These are phyloP conservation scores for Acrocalymma vagum DNA, from an alignment of 2,329 filamentous ascomycete species.

Conservation along the genomic window DNA sequence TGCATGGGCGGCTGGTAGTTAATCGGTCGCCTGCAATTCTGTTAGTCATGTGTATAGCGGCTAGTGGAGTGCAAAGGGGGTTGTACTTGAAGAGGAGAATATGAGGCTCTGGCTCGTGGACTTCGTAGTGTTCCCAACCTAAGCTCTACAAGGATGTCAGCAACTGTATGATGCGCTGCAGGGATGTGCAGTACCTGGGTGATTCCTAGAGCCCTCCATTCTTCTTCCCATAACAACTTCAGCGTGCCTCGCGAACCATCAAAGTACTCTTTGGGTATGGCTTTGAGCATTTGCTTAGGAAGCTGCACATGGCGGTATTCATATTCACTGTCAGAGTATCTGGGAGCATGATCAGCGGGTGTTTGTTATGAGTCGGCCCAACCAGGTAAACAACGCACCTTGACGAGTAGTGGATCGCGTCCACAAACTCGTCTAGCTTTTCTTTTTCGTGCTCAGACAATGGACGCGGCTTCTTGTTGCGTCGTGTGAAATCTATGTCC, in stretches of 20 bases:
- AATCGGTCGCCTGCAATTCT: conserved; percentile 72
- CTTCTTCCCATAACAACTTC: conserved; percentile 97
- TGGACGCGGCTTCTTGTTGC: conserved; percentile 85
- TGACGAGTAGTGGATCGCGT: conserved; percentile 94
- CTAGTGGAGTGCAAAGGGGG: neutral
- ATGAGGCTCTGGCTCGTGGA: conserved; percentile 97
- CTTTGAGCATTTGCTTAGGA: conserved; percentile 97
- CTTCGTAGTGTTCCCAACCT: conserved; percentile 99
- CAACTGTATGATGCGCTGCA: neutral
- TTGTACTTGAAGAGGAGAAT: conserved; percentile 98
- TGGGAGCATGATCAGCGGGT: conserved; percentile 52
- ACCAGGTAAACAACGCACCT: conserved; percentile 65
- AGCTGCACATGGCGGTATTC: conserved; percentile 98
- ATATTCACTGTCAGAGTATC: conserved; percentile 91
- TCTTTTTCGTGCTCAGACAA: conserved; percentile 83
- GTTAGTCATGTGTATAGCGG: conserved; percentile 15
- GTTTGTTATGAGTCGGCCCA: conserved; percentile 16
- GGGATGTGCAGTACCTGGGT: conserved; percentile 75
- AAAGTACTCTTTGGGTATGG: conserved; percentile 93
- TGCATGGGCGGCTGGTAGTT: conserved; percentile 78
- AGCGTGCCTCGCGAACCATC: conserved; percentile 88
- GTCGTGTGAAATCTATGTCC: conserved; percentile 82
- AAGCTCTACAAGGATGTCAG: conserved; percentile 72
- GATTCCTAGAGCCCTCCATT: conserved; percentile 96
- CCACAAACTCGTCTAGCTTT: conserved; percentile 88